A percentile compares a stretch with the other conserved stretches of the same genome.
phyloP scores from a whole-genome alignment of 768 basidiomycete species.

The Amanita polypyramis region DNA sequence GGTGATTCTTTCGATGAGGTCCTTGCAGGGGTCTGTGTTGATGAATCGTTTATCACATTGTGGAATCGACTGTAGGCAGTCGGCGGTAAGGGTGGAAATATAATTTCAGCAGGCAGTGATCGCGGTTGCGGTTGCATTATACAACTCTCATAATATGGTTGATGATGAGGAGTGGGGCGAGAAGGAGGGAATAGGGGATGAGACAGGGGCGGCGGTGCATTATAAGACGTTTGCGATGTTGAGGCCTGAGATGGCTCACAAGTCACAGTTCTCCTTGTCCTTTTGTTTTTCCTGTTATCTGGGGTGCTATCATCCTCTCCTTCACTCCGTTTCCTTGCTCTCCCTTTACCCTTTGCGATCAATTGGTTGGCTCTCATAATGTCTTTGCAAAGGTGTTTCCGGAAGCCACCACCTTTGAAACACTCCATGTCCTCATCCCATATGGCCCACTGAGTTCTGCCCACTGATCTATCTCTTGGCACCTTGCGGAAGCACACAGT shows the following conservation, averaged over 20 bases:
- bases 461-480: conserved; percentile 62
- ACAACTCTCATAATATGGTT: conserved; percentile 63
- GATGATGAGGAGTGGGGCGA: conserved; percentile 53
- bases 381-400: conserved; percentile 48
- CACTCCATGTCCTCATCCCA: conserved; percentile 75
- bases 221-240: conserved; percentile 14
- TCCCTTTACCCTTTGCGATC: conserved; percentile 21
- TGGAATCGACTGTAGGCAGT: conserved; percentile 17
- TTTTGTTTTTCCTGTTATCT: conserved; percentile 36
- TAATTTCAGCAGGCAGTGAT: conserved; percentile 44
- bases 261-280: conserved; percentile 29
- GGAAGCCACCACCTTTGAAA: conserved; percentile 77
- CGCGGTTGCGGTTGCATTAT: conserved; percentile 31
- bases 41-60: conserved; percentile 18
- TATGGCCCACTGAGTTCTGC: conserved; percentile 84
- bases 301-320: conserved; percentile 24
- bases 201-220: conserved; percentile 17
- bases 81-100: conserved; percentile 66
- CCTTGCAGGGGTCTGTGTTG: conserved; percentile 6
- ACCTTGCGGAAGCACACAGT: conserved; percentile 88
- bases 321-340: conserved; percentile 25
- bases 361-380: conserved; percentile 25
- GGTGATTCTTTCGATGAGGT: conserved; percentile 3
- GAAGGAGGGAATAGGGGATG: conserved; percentile 39
- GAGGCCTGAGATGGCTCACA: conserved; percentile 13